Evolutionary conservation across 164 flowering plant species (phyloP).

Genomic region (Tinospora cordifolia): DNA sequence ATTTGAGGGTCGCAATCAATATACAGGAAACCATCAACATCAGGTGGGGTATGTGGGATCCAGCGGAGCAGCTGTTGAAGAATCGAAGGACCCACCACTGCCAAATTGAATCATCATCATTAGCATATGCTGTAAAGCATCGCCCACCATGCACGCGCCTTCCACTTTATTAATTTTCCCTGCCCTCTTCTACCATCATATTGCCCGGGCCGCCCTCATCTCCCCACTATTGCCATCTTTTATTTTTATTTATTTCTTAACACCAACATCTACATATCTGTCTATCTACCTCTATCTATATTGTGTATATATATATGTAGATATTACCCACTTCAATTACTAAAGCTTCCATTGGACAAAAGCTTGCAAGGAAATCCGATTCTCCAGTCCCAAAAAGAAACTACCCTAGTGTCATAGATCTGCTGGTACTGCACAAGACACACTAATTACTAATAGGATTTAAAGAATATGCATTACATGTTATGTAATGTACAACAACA

Average conservation of each 20-base stretch:
- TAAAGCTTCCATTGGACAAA: too few relatives aligned
- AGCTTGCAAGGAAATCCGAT: too few relatives aligned
- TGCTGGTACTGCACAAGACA: neutral
- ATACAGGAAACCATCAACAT: too few relatives aligned
- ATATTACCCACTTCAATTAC: too few relatives aligned
- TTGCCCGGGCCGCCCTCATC: neutral
- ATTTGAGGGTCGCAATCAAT: too few relatives aligned
- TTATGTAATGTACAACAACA: neutral
- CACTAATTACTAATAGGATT: neutral
- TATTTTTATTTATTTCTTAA: too few relatives aligned
- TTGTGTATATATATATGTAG: too few relatives aligned
- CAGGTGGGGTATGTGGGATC: neutral
- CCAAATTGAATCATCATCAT: neutral
- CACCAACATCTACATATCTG: too few relatives aligned
- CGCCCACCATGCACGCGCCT: slow-evolving; percentile 2
- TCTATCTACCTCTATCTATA: too few relatives aligned
- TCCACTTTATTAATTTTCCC: neutral
- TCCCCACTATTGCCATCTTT: too few relatives aligned
- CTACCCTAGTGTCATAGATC: too few relatives aligned
- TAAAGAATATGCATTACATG: neutral
- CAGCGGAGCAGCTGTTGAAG: neutral
- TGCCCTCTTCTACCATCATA: neutral
- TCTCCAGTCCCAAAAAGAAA: too few relatives aligned
- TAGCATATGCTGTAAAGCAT: neutral
- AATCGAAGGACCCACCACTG: neutral